Conservation (phyloP, 139 green algal genomes). For the Nannochloris sp. region DNA sequence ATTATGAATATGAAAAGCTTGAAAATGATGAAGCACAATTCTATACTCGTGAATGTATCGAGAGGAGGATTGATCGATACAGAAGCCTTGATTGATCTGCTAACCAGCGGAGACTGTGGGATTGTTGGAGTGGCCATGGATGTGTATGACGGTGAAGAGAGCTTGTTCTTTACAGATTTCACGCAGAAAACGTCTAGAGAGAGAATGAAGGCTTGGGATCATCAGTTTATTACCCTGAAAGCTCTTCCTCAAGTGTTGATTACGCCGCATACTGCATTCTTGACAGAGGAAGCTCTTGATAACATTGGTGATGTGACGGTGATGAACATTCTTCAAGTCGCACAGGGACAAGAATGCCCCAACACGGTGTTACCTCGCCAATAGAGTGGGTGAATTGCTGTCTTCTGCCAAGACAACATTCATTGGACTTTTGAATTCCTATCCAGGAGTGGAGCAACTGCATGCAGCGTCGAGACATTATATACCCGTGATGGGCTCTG, state of each 20-base stretch:
- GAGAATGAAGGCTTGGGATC: conserved; percentile 23
- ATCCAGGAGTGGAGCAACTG: too few species aligned
- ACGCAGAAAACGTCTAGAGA: conserved; percentile 12
- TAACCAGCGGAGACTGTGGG: conserved; percentile 18
- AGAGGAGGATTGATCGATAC: conserved; percentile 69
- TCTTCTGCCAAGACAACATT: background rate
- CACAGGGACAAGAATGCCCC: conserved; percentile 6
- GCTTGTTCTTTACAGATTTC: conserved; percentile 50
- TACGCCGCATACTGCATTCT: conserved; percentile 59
- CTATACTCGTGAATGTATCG: conserved; percentile 63
- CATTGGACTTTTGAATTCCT: background rate
- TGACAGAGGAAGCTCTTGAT: conserved; percentile 63
- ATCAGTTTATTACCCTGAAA: background rate
- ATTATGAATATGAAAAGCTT: conserved; percentile 55
- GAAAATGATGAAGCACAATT: conserved; percentile 46
- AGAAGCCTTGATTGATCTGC: conserved; percentile 41
- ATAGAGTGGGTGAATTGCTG: background rate
- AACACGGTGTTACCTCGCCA: conserved; percentile 25
- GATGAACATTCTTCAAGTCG: conserved; percentile 43
- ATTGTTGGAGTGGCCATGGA: conserved; percentile 34
- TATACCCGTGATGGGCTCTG: too few species aligned
- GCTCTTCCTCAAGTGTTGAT: conserved; percentile 9
- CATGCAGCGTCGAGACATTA: too few species aligned
- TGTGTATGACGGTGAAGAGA: conserved; percentile 25
- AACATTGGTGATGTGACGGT: conserved; percentile 62